Evolutionary conservation across 129 eudicot species (phyloP), one percentile per base, ranked within the genome.

Genomic region (Chrysanthemum makinoi): DNA sequence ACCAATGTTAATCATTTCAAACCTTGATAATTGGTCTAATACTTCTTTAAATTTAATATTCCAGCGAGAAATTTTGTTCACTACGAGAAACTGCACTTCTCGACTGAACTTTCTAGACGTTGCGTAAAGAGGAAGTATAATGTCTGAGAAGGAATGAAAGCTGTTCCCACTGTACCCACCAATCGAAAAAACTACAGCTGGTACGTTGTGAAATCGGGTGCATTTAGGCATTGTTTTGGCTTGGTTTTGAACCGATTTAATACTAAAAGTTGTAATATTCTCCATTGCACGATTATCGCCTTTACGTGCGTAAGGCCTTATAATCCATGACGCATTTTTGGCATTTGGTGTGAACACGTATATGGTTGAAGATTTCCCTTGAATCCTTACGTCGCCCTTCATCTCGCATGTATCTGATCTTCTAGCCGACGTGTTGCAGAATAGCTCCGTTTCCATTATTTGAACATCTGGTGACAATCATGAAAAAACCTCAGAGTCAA

Each of bases 271-370:
- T 13, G 74, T 84, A 1, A 81, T 83, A 2, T 43, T 66, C 22
- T 33, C 61, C 89, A 92, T 83, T 48, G 86, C 95, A 2, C 14
- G 20, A 9, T 63, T 56, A 24, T 92, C 91, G 1, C 56, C 74
- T 49, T 92, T 86, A 47, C 96, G 83, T 15, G 89, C 95, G 49
- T 92, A 92, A 13, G 96, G 95, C 74, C 74, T 87, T 72, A 85
- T 69, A 0, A 46, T 81, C 84, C 76, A 70, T 5, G 80, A 76
- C n/a, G 60, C 55, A 7, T 66, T 59, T 71, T 10, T 20, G 15
- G 6, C 9, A 11, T 73, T 50, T 13, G 68, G 50, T 24, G 84
- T 62, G 16, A 77, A 58, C 46, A 81, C 20, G 48, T 79, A 83
- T 10, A 91, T 78, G 13, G 86, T 86, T 53, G 95, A 84, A 2